A percentile compares a stretch with the other conserved stretches of the same genome.
Evolutionary conservation across 805 yeast genomes (phyloP).

Genomic region (Candida bentonensis): DNA sequence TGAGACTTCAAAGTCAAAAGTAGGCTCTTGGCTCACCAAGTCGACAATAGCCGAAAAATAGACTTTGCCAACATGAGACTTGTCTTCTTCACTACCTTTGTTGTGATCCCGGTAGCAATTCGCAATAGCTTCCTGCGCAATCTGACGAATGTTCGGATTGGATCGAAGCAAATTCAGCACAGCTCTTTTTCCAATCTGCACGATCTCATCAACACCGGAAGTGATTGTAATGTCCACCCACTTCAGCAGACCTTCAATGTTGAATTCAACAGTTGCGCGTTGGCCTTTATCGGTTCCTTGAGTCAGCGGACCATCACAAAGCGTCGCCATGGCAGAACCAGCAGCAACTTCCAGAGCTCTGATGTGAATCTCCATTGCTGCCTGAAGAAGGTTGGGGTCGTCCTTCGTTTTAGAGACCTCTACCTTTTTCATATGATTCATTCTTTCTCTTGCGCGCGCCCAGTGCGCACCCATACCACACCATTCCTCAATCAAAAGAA

Average conservation of each 20-base stretch:
- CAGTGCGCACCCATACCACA: constrained; percentile 73
- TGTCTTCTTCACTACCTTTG: constrained; percentile 27
- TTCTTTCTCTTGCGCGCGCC: constrained; percentile 49
- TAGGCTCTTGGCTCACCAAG: constrained; percentile 37
- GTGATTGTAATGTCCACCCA: constrained; percentile 71
- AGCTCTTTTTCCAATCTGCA: constrained; percentile 55
- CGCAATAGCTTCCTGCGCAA: constrained; percentile 45
- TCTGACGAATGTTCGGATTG: constrained; percentile 40
- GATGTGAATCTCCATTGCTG: constrained; percentile 70
- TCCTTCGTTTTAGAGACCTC: constrained; percentile 25
- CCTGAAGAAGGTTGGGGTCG: constrained; percentile 30
- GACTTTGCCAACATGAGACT: constrained; percentile 36
- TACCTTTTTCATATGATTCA: constrained; percentile 36
- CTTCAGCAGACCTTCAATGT: constrained; percentile 46
- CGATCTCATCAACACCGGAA: constrained; percentile 42
- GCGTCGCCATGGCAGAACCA: constrained; percentile 69
- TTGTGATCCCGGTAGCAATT: constrained; percentile 47
- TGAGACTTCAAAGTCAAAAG: constrained; percentile 36
- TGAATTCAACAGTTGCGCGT: constrained; percentile 50
- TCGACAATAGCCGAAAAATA: constrained; percentile 64
- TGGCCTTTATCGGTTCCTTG: constrained; percentile 31
- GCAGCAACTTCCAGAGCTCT: constrained; percentile 57
- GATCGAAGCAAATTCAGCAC: constrained; percentile 48
- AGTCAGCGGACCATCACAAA: constrained; percentile 63
- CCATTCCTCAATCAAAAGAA: constrained; percentile 81